Evolutionary conservation across 164 flowering plant genomes (phyloP).

Genomic region (Echeveria elegans): DNA sequence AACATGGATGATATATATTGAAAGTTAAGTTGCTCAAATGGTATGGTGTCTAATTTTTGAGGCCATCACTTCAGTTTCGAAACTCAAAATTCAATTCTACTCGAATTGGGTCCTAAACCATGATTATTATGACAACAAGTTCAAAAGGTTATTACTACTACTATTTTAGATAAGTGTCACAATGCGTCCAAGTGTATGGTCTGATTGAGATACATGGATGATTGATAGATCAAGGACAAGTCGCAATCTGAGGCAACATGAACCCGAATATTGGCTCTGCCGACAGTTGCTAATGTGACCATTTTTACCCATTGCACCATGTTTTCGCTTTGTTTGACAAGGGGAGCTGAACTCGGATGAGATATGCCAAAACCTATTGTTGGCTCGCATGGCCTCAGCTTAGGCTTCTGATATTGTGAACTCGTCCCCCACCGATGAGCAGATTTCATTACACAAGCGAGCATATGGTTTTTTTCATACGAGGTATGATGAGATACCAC

Average conservation of each 20-base stretch:
- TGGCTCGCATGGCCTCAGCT: background rate
- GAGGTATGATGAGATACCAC: background rate
- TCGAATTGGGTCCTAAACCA: background rate
- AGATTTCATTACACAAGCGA: too few relatives aligned
- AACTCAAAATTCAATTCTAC: background rate
- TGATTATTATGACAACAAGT: background rate
- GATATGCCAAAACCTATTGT: background rate
- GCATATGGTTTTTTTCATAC: background rate
- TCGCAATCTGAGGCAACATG: background rate
- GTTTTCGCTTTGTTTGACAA: background rate
- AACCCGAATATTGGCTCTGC: background rate
- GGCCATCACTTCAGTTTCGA: background rate
- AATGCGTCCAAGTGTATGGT: background rate
- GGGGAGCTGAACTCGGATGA: background rate
- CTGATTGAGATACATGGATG: background rate
- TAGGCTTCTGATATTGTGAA: background rate
- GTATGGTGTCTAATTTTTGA: background rate
- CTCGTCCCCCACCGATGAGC: too few relatives aligned
- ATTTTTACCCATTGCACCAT: conserved; percentile 1
- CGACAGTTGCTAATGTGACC: conserved; percentile 1
- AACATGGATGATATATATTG: background rate
- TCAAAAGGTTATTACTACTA: background rate
- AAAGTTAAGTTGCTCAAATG: too few relatives aligned
- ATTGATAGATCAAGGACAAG: too few relatives aligned
- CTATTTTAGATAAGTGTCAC: background rate